Evolutionary conservation across 1,139 yeast species (phyloP).

Genomic region (Candida sp.): DNA sequence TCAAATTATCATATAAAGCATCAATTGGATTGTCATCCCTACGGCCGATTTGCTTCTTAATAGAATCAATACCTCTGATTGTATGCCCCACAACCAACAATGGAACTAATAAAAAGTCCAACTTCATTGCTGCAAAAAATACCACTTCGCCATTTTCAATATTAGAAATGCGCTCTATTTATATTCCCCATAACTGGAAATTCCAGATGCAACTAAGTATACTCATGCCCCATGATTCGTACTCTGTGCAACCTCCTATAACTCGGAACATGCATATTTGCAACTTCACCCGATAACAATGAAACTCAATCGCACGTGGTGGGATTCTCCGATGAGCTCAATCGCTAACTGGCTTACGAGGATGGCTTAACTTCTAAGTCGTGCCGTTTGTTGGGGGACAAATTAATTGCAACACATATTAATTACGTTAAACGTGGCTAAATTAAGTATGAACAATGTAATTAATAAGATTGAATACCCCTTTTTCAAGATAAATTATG

Average conservation of each 20-base stretch:
- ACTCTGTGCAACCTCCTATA: too few species aligned
- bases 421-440: neutral
- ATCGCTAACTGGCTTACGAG: neutral
- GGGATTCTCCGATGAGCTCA: neutral
- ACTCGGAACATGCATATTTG: too few species aligned
- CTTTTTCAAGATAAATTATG: too few species aligned
- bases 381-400: neutral
- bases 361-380: neutral
- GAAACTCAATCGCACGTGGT: neutral
- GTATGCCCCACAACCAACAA: slow-evolving; percentile 11
- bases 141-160: too few species aligned
- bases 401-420: neutral
- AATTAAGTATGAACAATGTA: too few species aligned
- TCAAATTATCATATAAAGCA: slow-evolving; percentile 19
- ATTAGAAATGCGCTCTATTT: too few species aligned
- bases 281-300: too few species aligned
- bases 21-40: slow-evolving; percentile 20
- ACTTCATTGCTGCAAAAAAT: slow-evolving; percentile 3
- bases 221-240: too few species aligned
- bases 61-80: slow-evolving; percentile 18
- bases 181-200: too few species aligned
- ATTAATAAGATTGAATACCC: too few species aligned
- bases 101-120: slow-evolving; percentile 2
- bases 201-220: too few species aligned
- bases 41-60: slow-evolving; percentile 14